Evolutionary conservation across 805 yeast species (phyloP), one percentile per base, ranked within the genome.

Genomic region (Metschnikowia lochheadii): DNA sequence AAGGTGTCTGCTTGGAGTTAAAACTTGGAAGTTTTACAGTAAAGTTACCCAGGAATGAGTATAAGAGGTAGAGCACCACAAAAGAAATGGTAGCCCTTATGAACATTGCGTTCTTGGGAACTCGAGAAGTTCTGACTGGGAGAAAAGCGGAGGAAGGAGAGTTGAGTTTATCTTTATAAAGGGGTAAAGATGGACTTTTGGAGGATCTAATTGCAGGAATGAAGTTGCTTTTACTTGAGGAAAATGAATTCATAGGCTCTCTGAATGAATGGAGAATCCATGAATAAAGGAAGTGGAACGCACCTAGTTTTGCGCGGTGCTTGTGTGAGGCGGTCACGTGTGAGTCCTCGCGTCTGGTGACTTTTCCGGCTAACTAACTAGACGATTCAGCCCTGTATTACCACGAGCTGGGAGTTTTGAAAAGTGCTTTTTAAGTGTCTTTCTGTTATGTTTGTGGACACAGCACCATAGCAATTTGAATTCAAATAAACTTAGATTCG

Each of bases 81-180:
- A 48, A 45, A 7, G 51, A 48, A n/a, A 58, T 23, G 29, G 51
- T 52, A 17, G 52, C 59, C n/a, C 56, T 53, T 18, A 48, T 29
- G 34, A 58, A 50, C 59, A 56, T 56, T 44, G 37, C 20, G 31
- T 41, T 49, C 48, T 48, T 50, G 29, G 54, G 41, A 31, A 18
- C 43, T 26, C 49, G 45, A 26, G 47, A 35, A 49, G 34, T 35
- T 29, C 32, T 37, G 20, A 35, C 56, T 40, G 48, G 56, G 5
- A 34, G n/a, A 31, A 55, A 49, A 13, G 51, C 17, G 3, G 57
- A 42, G 3, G 46, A 21, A 14, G 42, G 26, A 10, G 45, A 38
- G 18, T 53, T 40, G n/a, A 59, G 60, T 40, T 58, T 58, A 32
- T 58, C 61, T 42, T 58, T 58, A 44, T 56, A 58, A 17, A 58